Base-by-base conservation (phyloP, 2,329 filamentous ascomycete species). In the Aureobasidium lini region DNA sequence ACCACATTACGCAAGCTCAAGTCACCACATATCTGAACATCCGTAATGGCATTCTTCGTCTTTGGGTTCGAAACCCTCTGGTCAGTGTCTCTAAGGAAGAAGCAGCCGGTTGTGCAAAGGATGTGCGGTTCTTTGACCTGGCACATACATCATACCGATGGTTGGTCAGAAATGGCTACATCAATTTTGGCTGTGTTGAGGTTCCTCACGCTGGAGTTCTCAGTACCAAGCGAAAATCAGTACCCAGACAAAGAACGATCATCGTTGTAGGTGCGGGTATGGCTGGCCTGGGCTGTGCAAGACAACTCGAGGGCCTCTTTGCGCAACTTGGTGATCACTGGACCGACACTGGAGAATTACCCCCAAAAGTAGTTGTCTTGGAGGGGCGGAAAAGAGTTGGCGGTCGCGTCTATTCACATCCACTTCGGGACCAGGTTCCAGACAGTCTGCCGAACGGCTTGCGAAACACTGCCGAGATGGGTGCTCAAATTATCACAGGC, bases 21-120 rank as follows among this genome's bases (percentile, higher is more conserved):
- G 90, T 96, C 65, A 96, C 93, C 2, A 89, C 90, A 11, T 99
- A 99, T 74, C 79, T 99, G 57, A 97, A 97, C 71, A 94, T 99
- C 63, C 84, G 94, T 66, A 99, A 99, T 72, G 89, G 90, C 15
- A 96, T 99, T 61, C 77, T 99, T 57, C 83, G 94, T 59, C 75
- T 97, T 42, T 99, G 94, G 94, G 82, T 89, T 37, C 84, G 87
- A 65, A 95, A 95, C 68, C 90, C 94, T 7, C 84, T 92, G 70
- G 84, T 91, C 43, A 84, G 85, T 62, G 88, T 99, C 11, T 88
- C 87, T 29, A 81, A 86, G 49, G 86, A 92, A 70, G 90, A 96
- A 73, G 94, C 94, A 6, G 83, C 93, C 46, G 94, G 94, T 3
- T 97, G 93, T 75, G 89, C 91, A 54, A 89, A 86, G 74, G 91